A percentile compares a stretch with the other conserved stretches of the same genome.
These are phyloP conservation scores for Boletales sp. DNA, from an alignment of 768 basidiomycete genomes.

Conservation along the genomic window DNA sequence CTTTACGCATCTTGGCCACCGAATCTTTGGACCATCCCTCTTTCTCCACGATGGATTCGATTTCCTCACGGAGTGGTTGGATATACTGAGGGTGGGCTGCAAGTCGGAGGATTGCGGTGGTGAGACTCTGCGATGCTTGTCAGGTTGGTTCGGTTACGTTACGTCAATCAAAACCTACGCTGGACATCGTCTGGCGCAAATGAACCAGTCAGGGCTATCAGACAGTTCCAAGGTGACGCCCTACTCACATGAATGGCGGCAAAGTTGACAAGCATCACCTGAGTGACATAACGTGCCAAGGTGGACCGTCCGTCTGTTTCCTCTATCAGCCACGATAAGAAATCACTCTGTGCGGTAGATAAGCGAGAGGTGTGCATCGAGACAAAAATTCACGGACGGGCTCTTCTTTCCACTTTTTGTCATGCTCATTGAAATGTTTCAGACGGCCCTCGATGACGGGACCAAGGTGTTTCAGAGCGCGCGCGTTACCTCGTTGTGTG, in stretches of 20 bases:
- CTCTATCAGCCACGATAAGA: conserved; percentile 32
- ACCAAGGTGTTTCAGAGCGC: conserved; percentile 14
- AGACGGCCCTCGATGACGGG: conserved; percentile 30
- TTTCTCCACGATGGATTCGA: conserved; percentile 24
- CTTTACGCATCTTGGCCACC: conserved; percentile 28
- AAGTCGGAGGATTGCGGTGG: conserved; percentile 33
- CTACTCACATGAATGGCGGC: conserved; percentile 1
- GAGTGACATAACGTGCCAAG: conserved; percentile 18
- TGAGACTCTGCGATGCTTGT: conserved; percentile 22
- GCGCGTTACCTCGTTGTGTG: conserved; percentile 1
- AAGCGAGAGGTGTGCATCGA: neutral
- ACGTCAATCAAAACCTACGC: neutral
- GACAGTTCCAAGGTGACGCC: neutral
- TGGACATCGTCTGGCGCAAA: conserved; percentile 11
- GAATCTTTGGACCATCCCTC: conserved; percentile 28
- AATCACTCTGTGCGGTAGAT: conserved; percentile 22
- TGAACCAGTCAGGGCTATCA: no score
- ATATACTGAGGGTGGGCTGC: conserved; percentile 34
- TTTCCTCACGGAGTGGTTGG: conserved; percentile 35
- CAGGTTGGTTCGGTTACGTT: neutral
- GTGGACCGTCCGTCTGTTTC: conserved; percentile 17
- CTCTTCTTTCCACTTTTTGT: conserved; percentile 25
- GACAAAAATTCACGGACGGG: conserved; percentile 22
- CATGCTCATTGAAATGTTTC: conserved; percentile 18
- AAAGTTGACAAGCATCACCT: conserved; percentile 10